Conservation (phyloP, 352 stramenopile genomes). For the Pythium phragmitis region DNA sequence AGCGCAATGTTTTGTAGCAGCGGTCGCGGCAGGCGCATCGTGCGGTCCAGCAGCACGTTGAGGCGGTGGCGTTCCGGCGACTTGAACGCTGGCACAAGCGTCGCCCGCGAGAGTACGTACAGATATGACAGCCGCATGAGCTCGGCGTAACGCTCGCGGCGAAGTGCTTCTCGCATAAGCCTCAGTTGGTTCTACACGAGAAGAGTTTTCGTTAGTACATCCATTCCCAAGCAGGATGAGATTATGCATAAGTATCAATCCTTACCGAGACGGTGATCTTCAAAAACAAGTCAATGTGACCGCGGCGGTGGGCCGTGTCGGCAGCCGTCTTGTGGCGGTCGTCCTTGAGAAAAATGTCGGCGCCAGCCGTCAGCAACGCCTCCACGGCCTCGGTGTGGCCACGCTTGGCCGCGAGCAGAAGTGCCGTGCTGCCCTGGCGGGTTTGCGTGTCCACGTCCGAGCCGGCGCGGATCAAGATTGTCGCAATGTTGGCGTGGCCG, state of each 20-base stretch:
- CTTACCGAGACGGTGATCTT: constrained; percentile 80
- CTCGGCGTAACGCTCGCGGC: constrained; percentile 62
- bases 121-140: constrained; percentile 77
- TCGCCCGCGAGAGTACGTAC: constrained; percentile 60
- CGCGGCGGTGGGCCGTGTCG: constrained; percentile 77
- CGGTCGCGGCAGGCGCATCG: constrained; percentile 72
- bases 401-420: constrained; percentile 79
- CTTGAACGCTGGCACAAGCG: constrained; percentile 41
- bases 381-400: constrained; percentile 79
- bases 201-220: too few relatives aligned
- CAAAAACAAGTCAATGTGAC: constrained; percentile 79
- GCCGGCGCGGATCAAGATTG: constrained; percentile 74
- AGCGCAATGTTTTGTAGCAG: constrained; percentile 77
- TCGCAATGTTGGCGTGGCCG: constrained; percentile 78
- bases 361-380: constrained; percentile 72
- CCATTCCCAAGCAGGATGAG: too few relatives aligned
- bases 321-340: constrained; percentile 85
- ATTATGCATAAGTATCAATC: neutral
- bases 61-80: constrained; percentile 42
- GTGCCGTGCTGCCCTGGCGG: constrained; percentile 81
- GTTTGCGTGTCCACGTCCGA: constrained; percentile 90
- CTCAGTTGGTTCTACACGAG: constrained; percentile 58
- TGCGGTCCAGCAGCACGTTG: constrained; percentile 60
- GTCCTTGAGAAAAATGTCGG: constrained; percentile 88
- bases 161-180: constrained; percentile 74